These are phyloP conservation scores for Alternaria incomplexa DNA, from an alignment of 2,329 filamentous ascomycete species.

Conservation along the genomic window DNA sequence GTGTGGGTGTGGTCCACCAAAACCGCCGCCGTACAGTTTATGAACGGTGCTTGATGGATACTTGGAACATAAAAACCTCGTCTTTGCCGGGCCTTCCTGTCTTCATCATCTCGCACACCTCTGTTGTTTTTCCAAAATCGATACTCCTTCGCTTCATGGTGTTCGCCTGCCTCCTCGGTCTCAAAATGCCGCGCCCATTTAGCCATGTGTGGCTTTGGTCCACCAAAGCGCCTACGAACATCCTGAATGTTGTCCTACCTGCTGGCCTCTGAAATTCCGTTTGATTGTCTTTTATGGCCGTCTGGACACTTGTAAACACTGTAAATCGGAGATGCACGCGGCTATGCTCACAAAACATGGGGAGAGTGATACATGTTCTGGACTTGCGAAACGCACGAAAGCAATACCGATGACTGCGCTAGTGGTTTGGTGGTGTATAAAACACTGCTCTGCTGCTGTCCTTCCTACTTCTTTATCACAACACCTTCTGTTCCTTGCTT, in stretches of 20 bases:
- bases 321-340: neutral
- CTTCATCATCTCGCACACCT: neutral
- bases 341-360: neutral
- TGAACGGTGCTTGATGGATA: accelerated
- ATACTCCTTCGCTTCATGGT: neutral
- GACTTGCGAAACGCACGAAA: neutral
- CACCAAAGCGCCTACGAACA: accelerated
- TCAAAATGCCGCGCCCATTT: no score
- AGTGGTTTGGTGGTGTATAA: neutral
- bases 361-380: no score
- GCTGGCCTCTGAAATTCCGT: neutral
- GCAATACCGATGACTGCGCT: neutral
- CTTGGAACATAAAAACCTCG: neutral
- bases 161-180: neutral
- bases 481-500: no score
- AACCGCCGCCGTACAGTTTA: accelerated
- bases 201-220: neutral
- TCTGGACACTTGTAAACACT: neutral
- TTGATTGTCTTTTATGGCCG: neutral
- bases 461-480: neutral
- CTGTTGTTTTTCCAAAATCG: neutral
- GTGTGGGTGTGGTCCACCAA: neutral
- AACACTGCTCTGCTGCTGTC: accelerated
- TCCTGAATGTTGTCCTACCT: neutral
- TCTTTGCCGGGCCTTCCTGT: neutral